These are phyloP conservation scores for Trypethelium eluteriae DNA, from an alignment of 495 filamentous ascomycete genomes.

Conservation along the genomic window DNA sequence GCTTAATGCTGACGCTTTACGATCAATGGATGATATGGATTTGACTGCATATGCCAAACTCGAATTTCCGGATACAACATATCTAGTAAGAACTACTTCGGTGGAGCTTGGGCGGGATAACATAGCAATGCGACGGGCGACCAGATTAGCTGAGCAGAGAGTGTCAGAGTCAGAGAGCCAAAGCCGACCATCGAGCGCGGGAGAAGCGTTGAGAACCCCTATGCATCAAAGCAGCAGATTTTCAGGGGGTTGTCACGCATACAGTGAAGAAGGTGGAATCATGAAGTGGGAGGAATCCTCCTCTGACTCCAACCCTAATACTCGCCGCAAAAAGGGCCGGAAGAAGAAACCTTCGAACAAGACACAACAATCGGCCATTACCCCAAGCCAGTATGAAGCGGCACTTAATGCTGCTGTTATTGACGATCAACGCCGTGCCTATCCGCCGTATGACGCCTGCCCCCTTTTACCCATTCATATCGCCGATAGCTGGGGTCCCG, in stretches of 20 bases:
- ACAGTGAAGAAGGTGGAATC: constrained; percentile 15
- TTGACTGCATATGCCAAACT: constrained; percentile 46
- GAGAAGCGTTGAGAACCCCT: constrained; percentile 8
- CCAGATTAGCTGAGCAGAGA: not conserved
- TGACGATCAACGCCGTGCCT: not conserved
- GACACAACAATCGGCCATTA: not conserved
- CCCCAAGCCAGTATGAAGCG: not conserved
- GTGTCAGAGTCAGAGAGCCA: constrained; percentile 12
- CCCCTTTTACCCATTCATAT: constrained; percentile 78
- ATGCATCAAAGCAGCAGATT: not conserved
- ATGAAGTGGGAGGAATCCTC: constrained; percentile 9
- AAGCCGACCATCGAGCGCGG: constrained; percentile 11
- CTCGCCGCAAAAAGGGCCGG: constrained; percentile 3
- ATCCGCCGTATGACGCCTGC: constrained; percentile 42
- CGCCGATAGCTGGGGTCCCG: constrained; percentile 39
- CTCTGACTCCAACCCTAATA: not conserved
- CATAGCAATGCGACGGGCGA: constrained; percentile 11
- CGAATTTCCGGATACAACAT: constrained; percentile 62
- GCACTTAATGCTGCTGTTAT: not conserved
- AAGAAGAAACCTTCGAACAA: constrained; percentile 9
- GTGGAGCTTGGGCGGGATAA: constrained; percentile 61
- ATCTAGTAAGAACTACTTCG: constrained; percentile 62
- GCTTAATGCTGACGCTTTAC: not conserved
- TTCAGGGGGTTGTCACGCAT: constrained; percentile 9
- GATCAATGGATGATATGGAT: constrained; percentile 1